Evolutionary conservation across 768 basidiomycete genomes (phyloP).

Genomic region (Trametes coccinea): DNA sequence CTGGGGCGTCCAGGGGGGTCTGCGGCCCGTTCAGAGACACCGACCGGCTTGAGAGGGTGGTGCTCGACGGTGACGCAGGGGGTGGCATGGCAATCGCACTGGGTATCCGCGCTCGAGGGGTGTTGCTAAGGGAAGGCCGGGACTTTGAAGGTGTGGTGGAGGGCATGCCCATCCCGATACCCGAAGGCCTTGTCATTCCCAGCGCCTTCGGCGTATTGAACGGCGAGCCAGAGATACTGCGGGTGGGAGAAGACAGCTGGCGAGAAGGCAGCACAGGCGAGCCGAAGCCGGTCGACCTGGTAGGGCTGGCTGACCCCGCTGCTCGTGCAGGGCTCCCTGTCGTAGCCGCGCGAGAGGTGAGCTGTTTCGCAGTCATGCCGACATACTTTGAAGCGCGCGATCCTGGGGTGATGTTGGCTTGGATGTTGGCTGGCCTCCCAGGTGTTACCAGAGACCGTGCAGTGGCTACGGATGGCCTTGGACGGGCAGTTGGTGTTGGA

Average conservation of each 20-base stretch:
- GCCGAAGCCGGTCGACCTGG: conserved; percentile 20
- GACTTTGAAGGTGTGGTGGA: conserved; percentile 43
- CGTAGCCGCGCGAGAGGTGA: conserved; percentile 48
- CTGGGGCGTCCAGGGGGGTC: conserved; percentile 14
- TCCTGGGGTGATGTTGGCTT: conserved; percentile 67
- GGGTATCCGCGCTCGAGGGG: conserved; percentile 66
- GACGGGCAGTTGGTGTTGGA: conserved; percentile 19
- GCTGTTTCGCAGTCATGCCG: conserved; percentile 81
- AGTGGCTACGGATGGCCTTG: conserved; percentile 18
- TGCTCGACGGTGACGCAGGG: conserved; percentile 59
- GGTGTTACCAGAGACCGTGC: conserved; percentile 29
- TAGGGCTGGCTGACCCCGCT: conserved; percentile 25
- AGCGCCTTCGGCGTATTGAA: conserved; percentile 68
- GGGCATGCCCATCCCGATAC: conserved; percentile 39
- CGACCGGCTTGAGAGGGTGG: conserved; percentile 36
- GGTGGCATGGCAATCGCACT: conserved; percentile 83
- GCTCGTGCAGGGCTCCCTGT: conserved; percentile 22
- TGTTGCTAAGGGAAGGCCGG: conserved; percentile 39
- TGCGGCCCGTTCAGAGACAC: conserved; percentile 40
- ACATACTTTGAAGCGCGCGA: conserved; percentile 85
- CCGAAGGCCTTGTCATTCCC: conserved; percentile 36
- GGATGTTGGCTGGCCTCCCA: conserved; percentile 25
- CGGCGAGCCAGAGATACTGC: conserved; percentile 45
- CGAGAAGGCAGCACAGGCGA: conserved; percentile 25
- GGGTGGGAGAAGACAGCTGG: conserved; percentile 39